Base-by-base conservation (phyloP, 441 rosid species). In the Adansonia madagascariensis region DNA sequence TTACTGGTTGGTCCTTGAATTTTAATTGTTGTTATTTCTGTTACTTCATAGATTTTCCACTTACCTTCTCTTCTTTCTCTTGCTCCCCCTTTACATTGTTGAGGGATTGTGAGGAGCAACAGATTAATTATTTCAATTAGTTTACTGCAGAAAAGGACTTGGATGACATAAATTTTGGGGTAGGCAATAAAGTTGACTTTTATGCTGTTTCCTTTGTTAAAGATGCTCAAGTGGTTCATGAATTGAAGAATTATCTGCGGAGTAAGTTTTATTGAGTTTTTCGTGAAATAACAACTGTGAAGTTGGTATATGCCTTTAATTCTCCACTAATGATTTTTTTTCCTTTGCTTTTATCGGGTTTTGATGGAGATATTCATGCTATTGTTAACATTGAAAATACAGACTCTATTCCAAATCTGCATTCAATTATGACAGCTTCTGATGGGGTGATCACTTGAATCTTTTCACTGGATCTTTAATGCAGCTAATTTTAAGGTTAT, bases 111-210 rank as follows among this genome's bases (percentile, higher is more conserved):
- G 41, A 35, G 41, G 41, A 35, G 41, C 41, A 35, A 35, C 41
- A 35, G 41, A 35, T 35, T 35, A 35, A 35, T 35, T 35, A 35
- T 35, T 35, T 35, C 41, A 35, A 6, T 35, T 35, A 6, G 41
- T 35, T 35, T 35, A 35, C 66, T 46, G 71, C 88, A 95, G 99
- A 92, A 71, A 95, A 92, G 83, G 98, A 95, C 85, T 95, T 98
- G 98, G 99, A 92, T 83, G 99, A 95, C 83, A 95, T 95, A 55
- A 95, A 93, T 83, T 95, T 95, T 81, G 98, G 99, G 69, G 97
- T 95, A 82, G 97, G 93, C 82, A 93, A 93, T 84, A 87, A 92
- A 88, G 98, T 93, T n/a, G 99, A 95, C 86, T 95, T 90, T 81
- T 95, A 93, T 81, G 99, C 99, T 6, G 96, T 95, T 60, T 95